phyloP scores from a whole-genome alignment of 2,329 filamentous ascomycete genomes.

The Dothideomycetes sp. region DNA sequence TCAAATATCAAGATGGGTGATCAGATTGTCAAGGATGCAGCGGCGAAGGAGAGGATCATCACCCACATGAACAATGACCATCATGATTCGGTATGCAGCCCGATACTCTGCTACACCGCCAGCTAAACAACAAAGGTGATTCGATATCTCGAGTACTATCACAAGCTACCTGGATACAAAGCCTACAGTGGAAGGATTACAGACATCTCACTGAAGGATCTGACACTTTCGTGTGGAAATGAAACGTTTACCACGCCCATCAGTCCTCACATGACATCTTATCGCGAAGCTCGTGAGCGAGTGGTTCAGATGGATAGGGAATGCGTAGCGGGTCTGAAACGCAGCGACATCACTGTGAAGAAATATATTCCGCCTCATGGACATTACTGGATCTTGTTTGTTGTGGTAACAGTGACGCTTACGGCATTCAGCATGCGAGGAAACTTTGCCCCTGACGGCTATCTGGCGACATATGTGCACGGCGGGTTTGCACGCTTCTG shows the following conservation, averaged over 20 bases:
- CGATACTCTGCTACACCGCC: not conserved
- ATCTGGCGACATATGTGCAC: slow-evolving; percentile 29
- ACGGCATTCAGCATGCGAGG: slow-evolving; percentile 38
- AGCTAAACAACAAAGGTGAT: slow-evolving; percentile 35
- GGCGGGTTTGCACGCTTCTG: slow-evolving; percentile 50
- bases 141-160: slow-evolving; percentile 68
- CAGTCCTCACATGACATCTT: slow-evolving; percentile 56
- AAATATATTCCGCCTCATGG: slow-evolving; percentile 41
- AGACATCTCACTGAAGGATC: slow-evolving; percentile 52
- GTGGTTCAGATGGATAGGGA: slow-evolving; percentile 63
- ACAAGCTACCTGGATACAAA: slow-evolving; percentile 42
- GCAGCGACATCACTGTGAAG: slow-evolving; percentile 45
- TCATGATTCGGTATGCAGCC: slow-evolving; percentile 44
- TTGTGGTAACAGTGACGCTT: slow-evolving; percentile 44
- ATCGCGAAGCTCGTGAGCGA: slow-evolving; percentile 56
- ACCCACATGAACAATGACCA: slow-evolving; percentile 85
- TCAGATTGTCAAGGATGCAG: slow-evolving; percentile 29
- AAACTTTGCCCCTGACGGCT: slow-evolving; percentile 39
- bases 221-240: slow-evolving; percentile 49
- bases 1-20: slow-evolving; percentile 8
- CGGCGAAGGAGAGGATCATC: slow-evolving; percentile 52
- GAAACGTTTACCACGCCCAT: slow-evolving; percentile 48
- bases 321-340: slow-evolving; percentile 48
- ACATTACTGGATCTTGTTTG: slow-evolving; percentile 44
- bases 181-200: slow-evolving; percentile 50